Base-by-base conservation (phyloP, 2,329 filamentous ascomycete species). In the Ampelomyces quisqualis region DNA sequence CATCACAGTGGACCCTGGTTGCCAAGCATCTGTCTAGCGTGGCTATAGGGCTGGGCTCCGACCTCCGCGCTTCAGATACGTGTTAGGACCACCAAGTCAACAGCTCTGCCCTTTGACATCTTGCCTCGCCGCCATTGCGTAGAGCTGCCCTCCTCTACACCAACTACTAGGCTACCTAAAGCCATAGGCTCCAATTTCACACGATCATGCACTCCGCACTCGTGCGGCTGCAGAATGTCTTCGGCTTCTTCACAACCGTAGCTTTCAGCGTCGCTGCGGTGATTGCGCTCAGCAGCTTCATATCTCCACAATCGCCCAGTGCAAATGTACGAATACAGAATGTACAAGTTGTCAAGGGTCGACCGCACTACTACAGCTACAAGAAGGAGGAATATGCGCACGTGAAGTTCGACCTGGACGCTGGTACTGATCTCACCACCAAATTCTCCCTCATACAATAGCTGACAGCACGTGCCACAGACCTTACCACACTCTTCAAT, bases 241-340 rank as follows among this genome's bases (percentile, higher is more conserved):
- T 98, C 69, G 90, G 93, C 70, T 96, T 95, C 81, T 96, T 97
- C 77, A 97, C 93, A 13, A 94, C 90, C 18, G 90, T 96, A 51
- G 85, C 86, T 42, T 93, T 95, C 64, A 80, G 81, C 43, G 79
- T 96, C 39, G 90, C 83, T 37, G 80, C 79, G 39, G 73, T 94
- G 43, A 88, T 96, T 57, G 90, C 91, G 33, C 74, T 86, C 35
- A 90, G 89, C 26, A 88, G 90, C 59, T 70, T 95, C 58, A 71
- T 85, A 58, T 75, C 76, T 44, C 80, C 85, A 3, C 85, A 89
- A 51, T 78, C 78, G 5, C 88, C 89, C 0, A 80, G 71, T 32
- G 82, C 81, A 9, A 77, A 69, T 39, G 73, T 95, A 43, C 73
- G 78, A 51, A 71, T 88, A 32, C 82, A 82, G 45, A 91, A 90